Evolutionary conservation across 2,329 filamentous ascomycete genomes (phyloP).

Genomic region (Scedosporium dehoogii): DNA sequence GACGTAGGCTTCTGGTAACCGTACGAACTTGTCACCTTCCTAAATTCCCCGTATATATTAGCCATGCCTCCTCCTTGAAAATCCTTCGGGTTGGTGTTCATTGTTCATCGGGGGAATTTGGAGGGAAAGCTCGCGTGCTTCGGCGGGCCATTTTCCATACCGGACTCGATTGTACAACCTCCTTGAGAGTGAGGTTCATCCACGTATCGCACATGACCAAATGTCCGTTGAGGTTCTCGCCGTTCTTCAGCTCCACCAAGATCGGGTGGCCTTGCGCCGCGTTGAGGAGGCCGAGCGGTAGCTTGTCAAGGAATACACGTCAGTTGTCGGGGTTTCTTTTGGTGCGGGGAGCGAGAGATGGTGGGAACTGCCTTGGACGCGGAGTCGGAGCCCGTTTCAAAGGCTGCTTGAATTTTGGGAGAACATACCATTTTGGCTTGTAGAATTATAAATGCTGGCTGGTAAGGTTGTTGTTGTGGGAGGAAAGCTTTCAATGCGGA

Average conservation of each 20-base stretch:
- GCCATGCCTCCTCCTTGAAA: background rate
- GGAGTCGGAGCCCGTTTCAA: background rate
- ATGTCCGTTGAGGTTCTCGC: slow-evolving; percentile 94
- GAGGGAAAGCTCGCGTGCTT: slow-evolving; percentile 10
- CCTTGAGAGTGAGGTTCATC: slow-evolving; percentile 98
- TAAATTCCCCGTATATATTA: slow-evolving; percentile 17
- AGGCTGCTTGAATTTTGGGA: background rate
- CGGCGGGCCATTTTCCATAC: slow-evolving; percentile 30
- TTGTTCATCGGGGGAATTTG: background rate
- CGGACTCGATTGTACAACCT: slow-evolving; percentile 92
- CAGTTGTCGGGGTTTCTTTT: background rate
- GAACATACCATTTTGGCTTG: background rate
- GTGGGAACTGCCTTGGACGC: background rate
- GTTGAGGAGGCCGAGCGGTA: slow-evolving; percentile 75
- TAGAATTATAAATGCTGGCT: too few relatives aligned
- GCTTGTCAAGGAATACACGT: slow-evolving; percentile 25
- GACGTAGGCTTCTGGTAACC: slow-evolving; percentile 88
- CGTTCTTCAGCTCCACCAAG: slow-evolving; percentile 95
- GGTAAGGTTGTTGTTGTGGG: too few relatives aligned
- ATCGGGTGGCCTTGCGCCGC: slow-evolving; percentile 96
- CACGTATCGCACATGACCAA: slow-evolving; percentile 96
- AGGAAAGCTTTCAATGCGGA: too few relatives aligned
- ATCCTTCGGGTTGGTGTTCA: background rate
- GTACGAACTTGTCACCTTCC: slow-evolving; percentile 90
- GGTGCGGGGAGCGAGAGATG: background rate